Evolutionary conservation across 2,329 filamentous ascomycete species (phyloP), one percentile per base, ranked within the genome.

Genomic region (Fusarium sp.): DNA sequence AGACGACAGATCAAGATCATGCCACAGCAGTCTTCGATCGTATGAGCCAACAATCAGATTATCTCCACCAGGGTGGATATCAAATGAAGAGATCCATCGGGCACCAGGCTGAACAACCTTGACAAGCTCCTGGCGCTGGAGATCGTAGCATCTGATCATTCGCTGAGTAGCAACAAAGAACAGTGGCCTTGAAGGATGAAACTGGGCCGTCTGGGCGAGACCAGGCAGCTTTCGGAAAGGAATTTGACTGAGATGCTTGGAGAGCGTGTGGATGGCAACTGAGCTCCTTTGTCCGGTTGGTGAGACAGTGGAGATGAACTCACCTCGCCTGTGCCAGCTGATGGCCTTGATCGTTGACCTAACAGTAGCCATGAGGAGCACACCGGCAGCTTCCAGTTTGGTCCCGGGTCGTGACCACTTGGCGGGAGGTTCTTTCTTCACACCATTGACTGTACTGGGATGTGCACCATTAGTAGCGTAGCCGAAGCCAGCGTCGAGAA

Each of bases 131-230:
- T 98, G 95, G 77, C 92, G 92, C 73, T 95, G 93, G 50, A 99
- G 88, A 81, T 99, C 96, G 84, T 99, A 99, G 79, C 93, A 93
- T 63, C 96, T 93, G 79, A 99, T 95, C 65, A 93, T 92, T 77
- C 95, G 93, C 82, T 97, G 95, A 16, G 97, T 98, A 7, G 96
- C 96, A 61, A 99, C 94, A 80, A 98, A 98, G 85, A 99, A 95
- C 55, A 97, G 90, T 0, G 96, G 95, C 75, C 95, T 92, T 44
- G 92, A 93, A 5, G 96, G 96, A 82, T 99, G 97, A 88, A 99
- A 99, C 75, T 95, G 94, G 9, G 95, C 95, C 3, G 93, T 92
- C 83, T 98, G 95, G 4, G 95, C 88, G 62, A 93, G 87, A 53
- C 92, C 94, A 53, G 94, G 91, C 35, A 90, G 82, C 61, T 87